phyloP scores from a whole-genome alignment of 306 rosid genomes.

The Vigna radiata region DNA sequence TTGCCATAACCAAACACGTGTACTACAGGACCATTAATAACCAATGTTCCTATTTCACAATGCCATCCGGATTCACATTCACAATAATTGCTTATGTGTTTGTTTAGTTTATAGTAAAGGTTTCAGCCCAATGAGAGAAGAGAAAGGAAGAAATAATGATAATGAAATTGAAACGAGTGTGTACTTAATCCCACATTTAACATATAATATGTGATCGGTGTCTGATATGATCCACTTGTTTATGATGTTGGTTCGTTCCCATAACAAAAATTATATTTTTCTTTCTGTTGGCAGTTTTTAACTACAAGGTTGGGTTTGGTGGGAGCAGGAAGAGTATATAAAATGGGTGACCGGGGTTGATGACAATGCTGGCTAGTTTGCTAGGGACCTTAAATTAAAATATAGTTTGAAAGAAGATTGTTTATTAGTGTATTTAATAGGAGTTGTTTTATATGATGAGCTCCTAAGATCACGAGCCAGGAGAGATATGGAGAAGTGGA shows the following conservation, averaged over 20 bases:
- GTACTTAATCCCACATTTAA: background rate
- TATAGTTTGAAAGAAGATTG: background rate
- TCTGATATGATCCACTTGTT: slow-evolving; percentile 14
- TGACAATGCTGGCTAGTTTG: background rate
- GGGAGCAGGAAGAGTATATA: slow-evolving; percentile 43
- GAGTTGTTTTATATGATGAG: background rate
- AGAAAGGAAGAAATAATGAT: background rate
- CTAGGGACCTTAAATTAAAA: background rate
- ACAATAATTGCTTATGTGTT: slow-evolving; percentile 18
- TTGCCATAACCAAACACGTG: slow-evolving; percentile 40
- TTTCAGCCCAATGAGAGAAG: background rate
- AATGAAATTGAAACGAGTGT: background rate
- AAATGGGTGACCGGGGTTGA: slow-evolving; percentile 29
- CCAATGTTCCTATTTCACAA: slow-evolving; percentile 27
- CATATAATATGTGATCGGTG: background rate
- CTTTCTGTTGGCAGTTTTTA: background rate
- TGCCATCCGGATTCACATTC: slow-evolving; percentile 37
- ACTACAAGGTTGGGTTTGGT: slow-evolving; percentile 44
- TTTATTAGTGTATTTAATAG: background rate
- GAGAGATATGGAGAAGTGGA: background rate
- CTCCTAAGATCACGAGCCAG: slow-evolving; percentile 45
- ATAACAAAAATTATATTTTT: background rate
- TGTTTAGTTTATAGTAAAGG: background rate
- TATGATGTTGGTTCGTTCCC: slow-evolving; percentile 11
- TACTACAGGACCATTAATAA: slow-evolving; percentile 42